A percentile compares a stretch with the other conserved stretches of the same genome.
phyloP scores from a whole-genome alignment of 768 basidiomycete species.

The Mycena chlorophos region DNA sequence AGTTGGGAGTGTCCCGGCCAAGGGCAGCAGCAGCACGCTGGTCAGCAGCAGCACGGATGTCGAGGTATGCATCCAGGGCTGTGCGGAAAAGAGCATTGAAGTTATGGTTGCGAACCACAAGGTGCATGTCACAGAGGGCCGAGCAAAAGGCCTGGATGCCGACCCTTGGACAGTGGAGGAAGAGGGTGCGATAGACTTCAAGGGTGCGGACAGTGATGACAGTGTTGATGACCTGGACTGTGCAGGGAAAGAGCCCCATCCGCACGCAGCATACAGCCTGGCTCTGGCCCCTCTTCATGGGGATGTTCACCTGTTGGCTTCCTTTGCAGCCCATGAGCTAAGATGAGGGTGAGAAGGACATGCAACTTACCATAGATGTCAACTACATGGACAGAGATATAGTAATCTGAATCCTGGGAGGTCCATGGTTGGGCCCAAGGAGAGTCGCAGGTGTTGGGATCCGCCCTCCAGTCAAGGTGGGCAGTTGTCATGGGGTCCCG shows the following conservation, averaged over 20 bases:
- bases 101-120: neutral
- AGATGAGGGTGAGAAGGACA: neutral
- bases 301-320: neutral
- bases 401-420: neutral
- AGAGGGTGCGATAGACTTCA: neutral
- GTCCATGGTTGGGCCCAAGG: neutral
- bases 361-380: neutral
- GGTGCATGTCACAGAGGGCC: neutral
- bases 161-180: neutral
- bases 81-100: slow-evolving; percentile 24
- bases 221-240: neutral
- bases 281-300: neutral
- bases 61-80: slow-evolving; percentile 38
- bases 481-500: neutral
- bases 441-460: neutral
- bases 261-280: neutral
- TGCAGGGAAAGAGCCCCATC: neutral
- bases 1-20: slow-evolving; percentile 29
- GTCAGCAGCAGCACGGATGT: slow-evolving; percentile 25
- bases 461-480: neutral
- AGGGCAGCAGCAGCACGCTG: slow-evolving; percentile 25
- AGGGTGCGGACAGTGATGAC: neutral
- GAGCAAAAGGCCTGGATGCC: neutral
- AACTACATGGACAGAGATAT: neutral
- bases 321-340: neutral